Conservation (phyloP, 768 basidiomycete genomes). For the Phylloporus sp. region DNA sequence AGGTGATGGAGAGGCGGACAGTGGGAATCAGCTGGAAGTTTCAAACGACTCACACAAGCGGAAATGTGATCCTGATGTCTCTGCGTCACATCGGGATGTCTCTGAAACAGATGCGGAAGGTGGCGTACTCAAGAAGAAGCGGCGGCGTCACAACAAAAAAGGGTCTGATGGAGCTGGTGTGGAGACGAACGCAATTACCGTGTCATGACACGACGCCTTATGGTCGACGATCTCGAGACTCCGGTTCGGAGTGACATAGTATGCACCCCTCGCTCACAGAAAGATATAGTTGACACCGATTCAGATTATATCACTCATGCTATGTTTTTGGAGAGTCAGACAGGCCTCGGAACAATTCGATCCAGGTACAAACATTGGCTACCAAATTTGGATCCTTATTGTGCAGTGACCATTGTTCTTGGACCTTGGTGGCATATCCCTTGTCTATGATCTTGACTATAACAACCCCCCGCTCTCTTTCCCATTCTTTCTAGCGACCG, state of each 20-base stretch:
- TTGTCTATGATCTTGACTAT: constrained; percentile 3
- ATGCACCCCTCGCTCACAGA: neutral
- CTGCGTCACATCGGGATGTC: constrained; percentile 9
- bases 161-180: constrained; percentile 9
- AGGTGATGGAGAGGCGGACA: constrained; percentile 4
- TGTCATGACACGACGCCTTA: neutral
- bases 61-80: constrained; percentile 14
- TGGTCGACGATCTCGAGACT: neutral
- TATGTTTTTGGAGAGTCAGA: too few relatives aligned
- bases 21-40: neutral
- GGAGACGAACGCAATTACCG: neutral
- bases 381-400: constrained; percentile 20
- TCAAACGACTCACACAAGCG: constrained; percentile 10
- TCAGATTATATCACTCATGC: neutral
- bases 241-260: neutral
- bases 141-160: constrained; percentile 41
- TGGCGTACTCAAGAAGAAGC: constrained; percentile 32
- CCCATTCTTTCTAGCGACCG: neutral
- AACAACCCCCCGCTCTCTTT: constrained; percentile 10
- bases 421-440: neutral
- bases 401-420: constrained; percentile 20
- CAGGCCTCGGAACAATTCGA: too few relatives aligned
- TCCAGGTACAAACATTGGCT: constrained; percentile 1
- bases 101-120: constrained; percentile 9
- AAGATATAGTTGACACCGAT: neutral